A percentile compares a stretch with the other conserved stretches of the same genome.
phyloP scores from a whole-genome alignment of 2,329 filamentous ascomycete genomes.

The Magnaporthiopsis incrustans region DNA sequence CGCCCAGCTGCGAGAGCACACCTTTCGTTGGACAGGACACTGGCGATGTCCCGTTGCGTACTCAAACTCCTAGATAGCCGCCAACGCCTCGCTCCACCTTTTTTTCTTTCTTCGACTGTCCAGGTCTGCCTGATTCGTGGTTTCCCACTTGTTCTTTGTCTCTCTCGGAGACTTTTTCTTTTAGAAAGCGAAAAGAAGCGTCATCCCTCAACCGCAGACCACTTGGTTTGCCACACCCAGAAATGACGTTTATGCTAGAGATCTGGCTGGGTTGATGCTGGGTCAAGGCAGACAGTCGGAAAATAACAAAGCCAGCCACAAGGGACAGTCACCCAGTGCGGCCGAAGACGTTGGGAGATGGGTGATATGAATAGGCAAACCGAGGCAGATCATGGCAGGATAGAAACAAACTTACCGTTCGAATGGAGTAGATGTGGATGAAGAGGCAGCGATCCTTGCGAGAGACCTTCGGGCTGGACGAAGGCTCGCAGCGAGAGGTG shows the following conservation, averaged over 20 bases:
- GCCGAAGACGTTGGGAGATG: not conserved
- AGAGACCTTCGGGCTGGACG: not conserved
- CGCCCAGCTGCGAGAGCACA: not conserved
- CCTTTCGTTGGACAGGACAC: not conserved
- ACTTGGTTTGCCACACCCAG: not conserved
- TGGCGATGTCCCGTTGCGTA: not conserved
- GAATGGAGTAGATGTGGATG: not conserved
- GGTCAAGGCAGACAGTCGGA: not conserved
- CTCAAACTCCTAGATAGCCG: not conserved
- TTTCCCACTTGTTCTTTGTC: not conserved
- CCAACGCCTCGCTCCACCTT: not conserved
- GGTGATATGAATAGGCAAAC: not conserved
- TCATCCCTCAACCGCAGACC: not conserved
- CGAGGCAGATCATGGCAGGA: not conserved
- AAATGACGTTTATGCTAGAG: not conserved
- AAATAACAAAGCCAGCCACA: not conserved
- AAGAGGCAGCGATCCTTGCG: not conserved
- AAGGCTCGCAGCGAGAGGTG: not conserved
- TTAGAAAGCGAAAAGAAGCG: not conserved
- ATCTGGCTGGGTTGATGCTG: not conserved
- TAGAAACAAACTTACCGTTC: not conserved
- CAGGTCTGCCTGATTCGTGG: not conserved
- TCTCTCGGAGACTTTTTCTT: not conserved
- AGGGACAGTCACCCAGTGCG: not conserved
- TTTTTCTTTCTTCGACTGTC: not conserved